Percentiles rank a stretch among this genome's conserved stretches.
phyloP scores from a whole-genome alignment of 257 asterid species.

The Oldenlandia corymbosa region DNA sequence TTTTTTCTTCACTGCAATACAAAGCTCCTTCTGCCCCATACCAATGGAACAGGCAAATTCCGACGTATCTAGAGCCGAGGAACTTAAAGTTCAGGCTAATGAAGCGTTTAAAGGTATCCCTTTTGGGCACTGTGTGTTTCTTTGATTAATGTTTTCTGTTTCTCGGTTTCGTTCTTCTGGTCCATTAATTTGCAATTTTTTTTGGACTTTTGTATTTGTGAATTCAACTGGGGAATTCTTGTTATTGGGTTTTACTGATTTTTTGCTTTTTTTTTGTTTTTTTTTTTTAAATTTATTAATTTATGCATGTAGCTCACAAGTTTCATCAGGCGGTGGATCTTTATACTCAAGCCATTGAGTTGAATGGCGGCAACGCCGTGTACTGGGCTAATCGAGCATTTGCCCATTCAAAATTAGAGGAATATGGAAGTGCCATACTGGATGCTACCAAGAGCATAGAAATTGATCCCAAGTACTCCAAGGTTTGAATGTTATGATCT shows the following conservation, averaged over 20 bases:
- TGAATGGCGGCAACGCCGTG: conserved; percentile 64
- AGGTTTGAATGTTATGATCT: conserved; percentile 34
- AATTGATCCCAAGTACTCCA: conserved; percentile 80
- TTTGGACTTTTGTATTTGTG: conserved; percentile 6
- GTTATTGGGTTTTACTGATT: conserved; percentile 4
- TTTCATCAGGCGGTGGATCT: conserved; percentile 90
- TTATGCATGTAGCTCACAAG: conserved; percentile 56
- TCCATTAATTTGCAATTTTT: neutral
- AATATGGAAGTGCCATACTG: conserved; percentile 93
- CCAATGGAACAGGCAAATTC: conserved; percentile 66
- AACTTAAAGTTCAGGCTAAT: conserved; percentile 71
- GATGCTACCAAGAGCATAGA: conserved; percentile 86
- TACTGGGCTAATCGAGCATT: conserved; percentile 98
- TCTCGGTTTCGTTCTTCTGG: too few species aligned
- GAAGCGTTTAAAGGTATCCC: conserved; percentile 89
- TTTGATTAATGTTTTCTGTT: too few species aligned
- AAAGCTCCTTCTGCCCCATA: conserved; percentile 50
- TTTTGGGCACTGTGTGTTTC: neutral
- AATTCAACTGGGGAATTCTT: neutral
- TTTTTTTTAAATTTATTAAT: too few species aligned
- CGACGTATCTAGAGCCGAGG: conserved; percentile 56
- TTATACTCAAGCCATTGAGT: conserved; percentile 81
- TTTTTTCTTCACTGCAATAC: neutral
- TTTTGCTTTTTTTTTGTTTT: neutral
- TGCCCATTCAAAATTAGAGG: conserved; percentile 93